Evolutionary conservation across 352 stramenopile species (phyloP), one percentile per base, ranked within the genome.

Genomic region (Phytophthora sansomeana): DNA sequence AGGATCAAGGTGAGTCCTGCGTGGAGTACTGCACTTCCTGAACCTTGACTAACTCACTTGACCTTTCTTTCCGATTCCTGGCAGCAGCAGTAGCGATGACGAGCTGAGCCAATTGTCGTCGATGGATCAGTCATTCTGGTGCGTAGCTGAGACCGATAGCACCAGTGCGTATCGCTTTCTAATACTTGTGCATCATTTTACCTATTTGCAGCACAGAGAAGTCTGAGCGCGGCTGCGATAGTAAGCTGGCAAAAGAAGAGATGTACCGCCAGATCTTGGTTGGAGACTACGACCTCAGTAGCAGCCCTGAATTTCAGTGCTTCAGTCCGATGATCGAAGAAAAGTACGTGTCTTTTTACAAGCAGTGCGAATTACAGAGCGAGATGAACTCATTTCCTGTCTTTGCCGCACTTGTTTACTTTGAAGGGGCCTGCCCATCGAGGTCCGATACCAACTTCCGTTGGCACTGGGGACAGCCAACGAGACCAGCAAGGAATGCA

Each of bases 401-500:
- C 36, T 28, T 24, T 24, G 21, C 21, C 21, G 26, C 41, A 24
- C 38, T 67, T 36, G 35, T 30, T 17, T 38, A 21, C 49, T 16
- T 28, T 26, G 39, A 46, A 93, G 82, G 72, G 87, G 87, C 16
- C 54, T 95, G 26, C 76, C 87, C 0, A 82, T 90, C 9, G 85
- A 95, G 46, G 82, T 94, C 68, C 85, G 87, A 17, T 93, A 93
- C 55, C 85, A 92, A 30, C 73, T 95, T 7, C 87, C 87, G n/a
- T 65, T 95, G 36, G 84, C 82, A 16, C 63, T 90, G 24, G 85
- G 87, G 0, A 95, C 87, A 53, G 83, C 75, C 29, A 93, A 93
- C 38, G 87, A 95, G 64, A 94, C 75, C 26, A 84, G 86, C 59
- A 95, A 92, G 47, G 83, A 95, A 43, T 95, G 87, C 72, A 85